These are phyloP conservation scores for Atkinsonella hypoxylon DNA, from an alignment of 2,329 filamentous ascomycete genomes.

Conservation along the genomic window DNA sequence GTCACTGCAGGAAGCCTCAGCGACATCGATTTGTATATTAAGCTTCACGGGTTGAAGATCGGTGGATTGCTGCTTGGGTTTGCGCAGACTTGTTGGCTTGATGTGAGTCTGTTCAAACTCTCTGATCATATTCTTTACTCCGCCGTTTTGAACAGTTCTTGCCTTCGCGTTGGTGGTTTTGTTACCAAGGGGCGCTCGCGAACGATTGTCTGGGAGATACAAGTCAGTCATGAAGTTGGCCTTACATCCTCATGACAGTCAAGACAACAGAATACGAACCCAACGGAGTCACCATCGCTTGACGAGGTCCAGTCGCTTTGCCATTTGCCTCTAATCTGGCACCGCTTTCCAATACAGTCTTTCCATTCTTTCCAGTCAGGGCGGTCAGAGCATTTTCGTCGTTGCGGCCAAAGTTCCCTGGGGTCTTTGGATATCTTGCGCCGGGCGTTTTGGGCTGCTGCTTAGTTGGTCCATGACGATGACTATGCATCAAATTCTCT, in stretches of 20 bases:
- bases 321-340: conserved; percentile 41
- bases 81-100: conserved; percentile 47
- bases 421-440: conserved; percentile 67
- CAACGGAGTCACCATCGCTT: conserved; percentile 64
- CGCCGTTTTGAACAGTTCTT: conserved; percentile 52
- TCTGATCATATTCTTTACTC: conserved; percentile 45
- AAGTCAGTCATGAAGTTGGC: conserved; percentile 6
- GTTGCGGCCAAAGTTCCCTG: conserved; percentile 63
- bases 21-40: conserved; percentile 44
- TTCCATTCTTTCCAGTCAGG: conserved; percentile 28
- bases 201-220: conserved; percentile 29
- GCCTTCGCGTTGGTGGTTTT: conserved; percentile 96
- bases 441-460: conserved; percentile 74
- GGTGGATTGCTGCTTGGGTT: conserved; percentile 43
- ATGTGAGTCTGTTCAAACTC: conserved; percentile 51
- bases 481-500: conserved; percentile 72
- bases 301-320: conserved; percentile 33
- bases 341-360: conserved; percentile 35
- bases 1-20: conserved; percentile 34
- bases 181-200: conserved; percentile 72
- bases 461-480: conserved; percentile 66
- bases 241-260: not conserved
- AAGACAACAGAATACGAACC: conserved; percentile 38
- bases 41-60: conserved; percentile 47
- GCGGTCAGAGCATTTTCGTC: conserved; percentile 60